Conservation (phyloP, 2,329 filamentous ascomycete species). For the Chaetomiaceae sp. region DNA sequence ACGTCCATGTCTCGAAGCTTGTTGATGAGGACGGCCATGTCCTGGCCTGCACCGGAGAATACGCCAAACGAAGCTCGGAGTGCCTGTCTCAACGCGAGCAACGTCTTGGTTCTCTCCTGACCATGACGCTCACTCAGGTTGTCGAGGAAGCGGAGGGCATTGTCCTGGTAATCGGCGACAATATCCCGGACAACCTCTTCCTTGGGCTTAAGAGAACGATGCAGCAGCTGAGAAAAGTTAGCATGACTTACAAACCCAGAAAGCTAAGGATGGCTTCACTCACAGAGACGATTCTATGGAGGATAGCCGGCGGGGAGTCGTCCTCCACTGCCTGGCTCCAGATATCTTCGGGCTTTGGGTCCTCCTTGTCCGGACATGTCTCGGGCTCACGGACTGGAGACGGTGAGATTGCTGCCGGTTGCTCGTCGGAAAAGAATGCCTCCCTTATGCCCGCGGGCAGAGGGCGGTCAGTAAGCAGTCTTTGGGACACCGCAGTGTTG, state of each 20-base stretch:
- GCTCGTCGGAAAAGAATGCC: conserved; percentile 1
- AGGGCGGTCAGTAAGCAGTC: neutral
- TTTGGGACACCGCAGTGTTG: neutral
- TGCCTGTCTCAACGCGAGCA: conserved; percentile 1
- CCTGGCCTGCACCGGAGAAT: conserved; percentile 9
- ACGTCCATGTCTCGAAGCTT: conserved; percentile 9
- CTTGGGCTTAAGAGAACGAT: conserved; percentile 21
- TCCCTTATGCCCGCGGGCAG: neutral
- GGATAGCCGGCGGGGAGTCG: conserved; percentile 10
- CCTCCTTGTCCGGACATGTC: neutral
- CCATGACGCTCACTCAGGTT: conserved; percentile 13
- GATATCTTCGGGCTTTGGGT: neutral
- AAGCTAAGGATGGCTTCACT: neutral
- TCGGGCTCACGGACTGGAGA: neutral
- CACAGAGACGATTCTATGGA: conserved; percentile 19
- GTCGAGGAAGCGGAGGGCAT: conserved; percentile 14
- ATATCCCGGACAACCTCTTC: conserved; percentile 20
- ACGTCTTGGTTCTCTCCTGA: conserved; percentile 6
- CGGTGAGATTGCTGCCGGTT: neutral
- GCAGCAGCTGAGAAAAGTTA: conserved; percentile 15
- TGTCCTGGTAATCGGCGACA: conserved; percentile 16
- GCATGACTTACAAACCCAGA: neutral
- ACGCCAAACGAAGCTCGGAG: conserved; percentile 1
- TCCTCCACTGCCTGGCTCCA: conserved; percentile 16
- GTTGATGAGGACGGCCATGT: conserved; percentile 3